A percentile compares a stretch with the other conserved stretches of the same genome.
These are phyloP conservation scores for Ceratobasidium sp. DNA, from an alignment of 1,284 basidiomycete species.

Conservation along the genomic window DNA sequence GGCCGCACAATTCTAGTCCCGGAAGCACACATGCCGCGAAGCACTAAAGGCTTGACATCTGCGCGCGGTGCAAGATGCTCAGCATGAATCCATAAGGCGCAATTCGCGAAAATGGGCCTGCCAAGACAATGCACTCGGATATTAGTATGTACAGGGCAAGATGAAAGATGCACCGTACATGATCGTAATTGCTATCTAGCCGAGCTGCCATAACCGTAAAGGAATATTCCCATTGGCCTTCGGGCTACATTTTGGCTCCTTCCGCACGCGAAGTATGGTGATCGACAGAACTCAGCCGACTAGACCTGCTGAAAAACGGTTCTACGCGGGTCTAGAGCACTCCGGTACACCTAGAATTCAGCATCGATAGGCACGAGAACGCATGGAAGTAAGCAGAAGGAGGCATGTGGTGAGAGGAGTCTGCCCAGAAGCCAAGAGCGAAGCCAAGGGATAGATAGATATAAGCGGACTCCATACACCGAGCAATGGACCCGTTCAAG, in stretches of 20 bases:
- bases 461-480: neutral
- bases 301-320: neutral
- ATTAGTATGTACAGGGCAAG: neutral
- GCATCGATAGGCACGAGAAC: neutral
- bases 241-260: neutral
- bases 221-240: neutral
- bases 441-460: constrained; percentile 12
- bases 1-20: neutral
- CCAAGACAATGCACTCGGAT: constrained; percentile 7
- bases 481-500: too few species aligned
- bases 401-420: neutral
- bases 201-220: neutral
- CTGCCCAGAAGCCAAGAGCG: constrained; percentile 31
- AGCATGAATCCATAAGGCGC: constrained; percentile 8
- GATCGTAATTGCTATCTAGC: neutral
- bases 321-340: neutral
- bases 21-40: neutral
- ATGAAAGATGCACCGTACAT: too few species aligned
- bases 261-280: neutral
- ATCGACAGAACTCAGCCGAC: neutral
- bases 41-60: neutral
- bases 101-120: neutral
- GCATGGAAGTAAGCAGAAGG: neutral
- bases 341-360: neutral
- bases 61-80: constrained; percentile 14